Percentiles rank a stretch among this genome's conserved stretches.
Evolutionary conservation across 116 monocot species (phyloP).

Genomic region (Iris pallida): DNA sequence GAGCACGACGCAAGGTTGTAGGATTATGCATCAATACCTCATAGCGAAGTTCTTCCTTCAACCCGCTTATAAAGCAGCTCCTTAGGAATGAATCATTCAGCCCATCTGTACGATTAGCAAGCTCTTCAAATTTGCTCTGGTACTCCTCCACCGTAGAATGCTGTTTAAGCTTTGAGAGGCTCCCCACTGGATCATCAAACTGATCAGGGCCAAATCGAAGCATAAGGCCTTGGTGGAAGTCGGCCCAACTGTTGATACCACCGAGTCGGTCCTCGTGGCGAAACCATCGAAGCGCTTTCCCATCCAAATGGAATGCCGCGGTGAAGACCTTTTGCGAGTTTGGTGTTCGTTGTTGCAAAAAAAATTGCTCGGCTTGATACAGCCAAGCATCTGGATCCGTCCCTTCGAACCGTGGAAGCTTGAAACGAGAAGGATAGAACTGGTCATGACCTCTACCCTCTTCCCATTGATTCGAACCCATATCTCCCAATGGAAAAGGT

Average conservation of each 20-base stretch:
- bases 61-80: slow-evolving; percentile 2
- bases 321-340: not conserved
- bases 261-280: not conserved
- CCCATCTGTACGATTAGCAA: not conserved
- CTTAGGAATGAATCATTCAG: not conserved
- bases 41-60: slow-evolving; percentile 3
- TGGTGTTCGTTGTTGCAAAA: not conserved
- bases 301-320: slow-evolving; percentile 4
- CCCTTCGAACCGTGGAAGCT: not conserved
- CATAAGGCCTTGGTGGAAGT: not conserved
- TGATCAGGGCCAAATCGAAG: not conserved
- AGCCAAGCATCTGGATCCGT: not conserved
- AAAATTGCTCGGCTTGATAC: not conserved
- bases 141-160: not conserved
- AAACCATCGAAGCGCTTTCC: not conserved
- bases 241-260: not conserved
- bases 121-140: slow-evolving; percentile 3
- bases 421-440: not conserved
- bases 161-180: not conserved
- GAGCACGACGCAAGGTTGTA: not conserved
- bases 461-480: not conserved
- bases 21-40: slow-evolving; percentile 4
- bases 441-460: not conserved
- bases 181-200: not conserved
- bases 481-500: not conserved